phyloP scores from a whole-genome alignment of 2,329 filamentous ascomycete species.

The Epichloe aotearoae region DNA sequence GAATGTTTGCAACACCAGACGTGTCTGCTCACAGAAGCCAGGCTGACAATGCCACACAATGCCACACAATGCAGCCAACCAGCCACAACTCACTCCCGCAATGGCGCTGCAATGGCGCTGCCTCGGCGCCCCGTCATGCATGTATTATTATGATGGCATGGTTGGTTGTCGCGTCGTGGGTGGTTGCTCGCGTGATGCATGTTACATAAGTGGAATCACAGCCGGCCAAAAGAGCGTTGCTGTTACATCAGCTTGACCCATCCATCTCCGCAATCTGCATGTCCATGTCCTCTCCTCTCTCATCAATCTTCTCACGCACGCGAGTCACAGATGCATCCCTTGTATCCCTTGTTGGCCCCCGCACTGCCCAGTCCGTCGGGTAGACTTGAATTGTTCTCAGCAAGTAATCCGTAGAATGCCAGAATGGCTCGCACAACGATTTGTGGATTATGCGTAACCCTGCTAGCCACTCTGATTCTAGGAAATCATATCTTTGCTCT shows the following conservation, averaged over 20 bases:
- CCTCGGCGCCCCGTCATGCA: background rate
- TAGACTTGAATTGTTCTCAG: background rate
- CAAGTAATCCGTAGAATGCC: too few species aligned
- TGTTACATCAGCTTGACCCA: background rate
- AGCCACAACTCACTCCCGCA: background rate
- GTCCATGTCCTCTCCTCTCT: background rate
- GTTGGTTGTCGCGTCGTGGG: background rate
- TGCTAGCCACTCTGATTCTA: too few species aligned
- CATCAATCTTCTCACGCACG: background rate
- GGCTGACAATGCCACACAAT: background rate
- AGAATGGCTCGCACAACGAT: too few species aligned
- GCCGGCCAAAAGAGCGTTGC: background rate
- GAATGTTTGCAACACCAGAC: too few species aligned
- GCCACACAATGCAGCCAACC: background rate
- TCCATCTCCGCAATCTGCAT: background rate
- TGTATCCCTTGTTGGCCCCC: background rate
- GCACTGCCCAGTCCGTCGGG: background rate
- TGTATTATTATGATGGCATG: background rate
- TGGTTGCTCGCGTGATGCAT: slow-evolving; percentile 3
- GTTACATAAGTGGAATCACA: background rate
- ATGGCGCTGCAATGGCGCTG: slow-evolving; percentile 1
- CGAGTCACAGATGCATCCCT: background rate
- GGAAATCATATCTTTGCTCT: too few species aligned
- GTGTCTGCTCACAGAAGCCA: too few species aligned
- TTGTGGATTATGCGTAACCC: too few species aligned